phyloP scores from a whole-genome alignment of 2,329 filamentous ascomycete genomes.

The Fusarium fracticaudum region DNA sequence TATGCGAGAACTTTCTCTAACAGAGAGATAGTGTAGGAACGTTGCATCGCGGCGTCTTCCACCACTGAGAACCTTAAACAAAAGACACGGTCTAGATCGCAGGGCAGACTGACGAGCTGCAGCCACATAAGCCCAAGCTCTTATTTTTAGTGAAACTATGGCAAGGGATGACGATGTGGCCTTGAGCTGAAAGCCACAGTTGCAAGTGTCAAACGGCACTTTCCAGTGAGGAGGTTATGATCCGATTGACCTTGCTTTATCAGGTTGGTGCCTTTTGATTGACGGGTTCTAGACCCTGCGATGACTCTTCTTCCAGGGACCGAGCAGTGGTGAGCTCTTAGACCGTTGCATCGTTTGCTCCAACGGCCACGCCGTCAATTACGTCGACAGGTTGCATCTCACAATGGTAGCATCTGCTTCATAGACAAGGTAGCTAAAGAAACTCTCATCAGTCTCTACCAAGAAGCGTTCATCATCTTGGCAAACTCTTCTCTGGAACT shows the following conservation, averaged over 20 bases:
- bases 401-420: not conserved
- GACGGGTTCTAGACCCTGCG: not conserved
- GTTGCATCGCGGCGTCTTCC: conserved; percentile 22
- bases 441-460: not conserved
- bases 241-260: not conserved
- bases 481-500: not conserved
- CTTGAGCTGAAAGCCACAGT: conserved; percentile 10
- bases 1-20: conserved; percentile 2
- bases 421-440: not conserved
- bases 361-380: not conserved
- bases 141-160: conserved; percentile 18
- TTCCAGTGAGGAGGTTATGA: conserved; percentile 2
- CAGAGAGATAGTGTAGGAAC: conserved; percentile 16
- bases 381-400: not conserved
- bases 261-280: not conserved
- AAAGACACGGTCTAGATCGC: not conserved
- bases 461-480: not conserved
- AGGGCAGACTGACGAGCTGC: conserved; percentile 1
- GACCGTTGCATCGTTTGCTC: not conserved
- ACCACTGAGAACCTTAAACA: conserved; percentile 9
- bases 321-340: not conserved
- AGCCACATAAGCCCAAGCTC: conserved; percentile 15
- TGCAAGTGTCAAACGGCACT: not conserved
- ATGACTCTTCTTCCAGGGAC: not conserved
- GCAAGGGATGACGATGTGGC: conserved; percentile 12